Conservation (phyloP, 129 eudicot genomes). For the Flaveria robusta region DNA sequence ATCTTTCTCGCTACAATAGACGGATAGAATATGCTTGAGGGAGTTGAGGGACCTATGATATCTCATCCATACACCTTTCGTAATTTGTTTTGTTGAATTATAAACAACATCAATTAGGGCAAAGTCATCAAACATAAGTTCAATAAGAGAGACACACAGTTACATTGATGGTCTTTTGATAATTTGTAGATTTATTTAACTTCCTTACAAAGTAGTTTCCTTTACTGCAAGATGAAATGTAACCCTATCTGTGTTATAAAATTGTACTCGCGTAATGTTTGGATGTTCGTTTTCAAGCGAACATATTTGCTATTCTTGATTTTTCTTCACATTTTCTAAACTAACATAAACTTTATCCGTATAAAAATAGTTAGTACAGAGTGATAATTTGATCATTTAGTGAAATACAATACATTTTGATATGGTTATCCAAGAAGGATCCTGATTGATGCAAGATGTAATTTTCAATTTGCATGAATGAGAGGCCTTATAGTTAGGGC, state of each 20-base stretch:
- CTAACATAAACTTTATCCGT: slow-evolving; percentile 2
- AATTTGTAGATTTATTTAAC: background rate
- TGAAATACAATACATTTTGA: background rate
- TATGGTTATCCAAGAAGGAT: background rate
- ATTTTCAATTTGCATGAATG: background rate
- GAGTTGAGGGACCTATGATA: background rate
- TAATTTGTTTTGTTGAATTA: background rate
- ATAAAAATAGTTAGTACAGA: background rate
- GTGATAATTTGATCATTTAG: background rate
- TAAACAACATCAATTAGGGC: background rate
- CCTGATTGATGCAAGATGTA: background rate
- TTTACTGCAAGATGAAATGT: background rate
- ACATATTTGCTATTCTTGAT: background rate
- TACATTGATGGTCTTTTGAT: background rate
- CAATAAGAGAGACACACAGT: background rate
- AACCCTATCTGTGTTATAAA: background rate
- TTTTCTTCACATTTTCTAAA: background rate
- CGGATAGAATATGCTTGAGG: background rate
- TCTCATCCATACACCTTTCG: slow-evolving; percentile 3
- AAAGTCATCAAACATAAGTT: background rate
- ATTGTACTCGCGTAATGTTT: background rate
- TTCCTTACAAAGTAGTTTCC: slow-evolving; percentile 16
- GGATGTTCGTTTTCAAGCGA: background rate
- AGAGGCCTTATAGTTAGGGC: background rate
- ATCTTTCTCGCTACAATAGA: slow-evolving; percentile 5